phyloP scores from a whole-genome alignment of 1,284 basidiomycete genomes.

The Ustilago curta region DNA sequence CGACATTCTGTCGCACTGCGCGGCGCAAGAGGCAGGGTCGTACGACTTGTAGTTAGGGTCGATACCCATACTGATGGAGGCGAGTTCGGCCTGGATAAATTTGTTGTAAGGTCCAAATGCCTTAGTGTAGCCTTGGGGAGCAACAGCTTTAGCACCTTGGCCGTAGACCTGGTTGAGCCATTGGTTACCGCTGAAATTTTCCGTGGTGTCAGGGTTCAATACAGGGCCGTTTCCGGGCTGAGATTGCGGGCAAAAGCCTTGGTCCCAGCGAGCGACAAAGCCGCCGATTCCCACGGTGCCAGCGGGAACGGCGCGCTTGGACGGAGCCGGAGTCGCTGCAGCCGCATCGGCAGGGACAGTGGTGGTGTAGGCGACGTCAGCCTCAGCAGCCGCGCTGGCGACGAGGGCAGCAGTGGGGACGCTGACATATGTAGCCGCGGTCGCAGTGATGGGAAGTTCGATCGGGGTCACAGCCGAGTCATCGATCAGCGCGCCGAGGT shows the following conservation, averaged over 20 bases:
- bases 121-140: not conserved
- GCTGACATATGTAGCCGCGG: not conserved
- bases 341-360: not conserved
- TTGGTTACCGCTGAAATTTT: not conserved
- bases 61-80: not conserved
- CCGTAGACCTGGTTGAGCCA: conserved; percentile 6
- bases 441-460: conserved; percentile 1
- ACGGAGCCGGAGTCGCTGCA: not conserved
- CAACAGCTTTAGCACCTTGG: not conserved
- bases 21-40: not conserved
- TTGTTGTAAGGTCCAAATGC: not conserved
- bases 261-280: not conserved
- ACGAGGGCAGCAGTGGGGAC: not conserved
- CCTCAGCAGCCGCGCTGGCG: not conserved
- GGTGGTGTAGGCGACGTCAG: not conserved
- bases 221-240: not conserved
- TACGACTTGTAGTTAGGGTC: not conserved
- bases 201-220: not conserved
- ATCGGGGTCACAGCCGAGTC: not conserved
- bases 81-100: not conserved
- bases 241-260: not conserved
- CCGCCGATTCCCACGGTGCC: not conserved
- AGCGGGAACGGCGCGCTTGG: conserved; percentile 2
- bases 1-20: not conserved
- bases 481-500: not conserved